These are phyloP conservation scores for Barnettozyma vustinii DNA, from an alignment of 805 yeast species.

Conservation along the genomic window DNA sequence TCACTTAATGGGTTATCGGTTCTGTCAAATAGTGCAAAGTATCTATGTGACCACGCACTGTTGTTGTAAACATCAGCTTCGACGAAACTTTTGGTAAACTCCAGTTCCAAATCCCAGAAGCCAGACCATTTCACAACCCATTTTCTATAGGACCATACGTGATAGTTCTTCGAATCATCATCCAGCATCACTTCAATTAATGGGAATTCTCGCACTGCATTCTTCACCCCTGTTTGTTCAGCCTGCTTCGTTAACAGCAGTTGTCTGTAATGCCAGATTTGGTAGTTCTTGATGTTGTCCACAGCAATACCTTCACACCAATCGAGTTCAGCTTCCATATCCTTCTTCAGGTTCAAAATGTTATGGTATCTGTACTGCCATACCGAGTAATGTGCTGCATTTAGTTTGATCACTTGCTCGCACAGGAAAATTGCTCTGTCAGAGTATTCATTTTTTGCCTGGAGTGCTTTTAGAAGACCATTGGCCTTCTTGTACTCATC, in stretches of 20 bases:
- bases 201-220: slow-evolving; percentile 55
- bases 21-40: slow-evolving; percentile 41
- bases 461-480: slow-evolving; percentile 56
- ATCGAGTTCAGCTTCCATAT: slow-evolving; percentile 49
- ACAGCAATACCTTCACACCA: slow-evolving; percentile 79
- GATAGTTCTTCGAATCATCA: slow-evolving; percentile 86
- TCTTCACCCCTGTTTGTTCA: slow-evolving; percentile 26
- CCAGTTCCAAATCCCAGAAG: slow-evolving; percentile 45
- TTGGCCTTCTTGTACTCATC: slow-evolving; percentile 62
- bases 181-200: slow-evolving; percentile 62
- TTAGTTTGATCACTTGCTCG: slow-evolving; percentile 50
- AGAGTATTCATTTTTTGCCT: slow-evolving; percentile 55
- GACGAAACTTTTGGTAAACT: slow-evolving; percentile 44
- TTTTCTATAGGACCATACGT: slow-evolving; percentile 89
- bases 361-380: slow-evolving; percentile 72
- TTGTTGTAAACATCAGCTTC: slow-evolving; percentile 73
- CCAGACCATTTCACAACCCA: slow-evolving; percentile 67
- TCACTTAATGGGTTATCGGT: slow-evolving; percentile 11
- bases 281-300: slow-evolving; percentile 85
- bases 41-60: slow-evolving; percentile 90
- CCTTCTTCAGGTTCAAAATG: slow-evolving; percentile 33
- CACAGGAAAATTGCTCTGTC: slow-evolving; percentile 70
- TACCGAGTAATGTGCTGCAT: slow-evolving; percentile 88
- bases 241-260: slow-evolving; percentile 39
- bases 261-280: slow-evolving; percentile 94